Conservation (phyloP, 164 flowering plant genomes). For the Magnolia changhungtana region DNA sequence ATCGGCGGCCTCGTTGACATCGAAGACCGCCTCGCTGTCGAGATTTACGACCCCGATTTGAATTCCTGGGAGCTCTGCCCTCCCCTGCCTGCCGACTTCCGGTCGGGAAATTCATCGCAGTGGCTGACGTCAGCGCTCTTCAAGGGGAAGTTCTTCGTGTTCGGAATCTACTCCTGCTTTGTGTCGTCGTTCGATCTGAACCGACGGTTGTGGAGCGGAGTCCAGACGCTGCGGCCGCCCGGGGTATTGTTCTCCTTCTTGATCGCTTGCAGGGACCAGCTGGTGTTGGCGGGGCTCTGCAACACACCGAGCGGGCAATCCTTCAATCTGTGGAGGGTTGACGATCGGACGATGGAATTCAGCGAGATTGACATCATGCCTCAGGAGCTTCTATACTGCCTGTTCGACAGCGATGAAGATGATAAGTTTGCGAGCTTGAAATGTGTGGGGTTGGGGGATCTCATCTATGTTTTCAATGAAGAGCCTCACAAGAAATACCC, state of each 20-base stretch:
- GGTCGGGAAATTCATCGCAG: constrained; percentile 44
- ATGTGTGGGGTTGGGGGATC: constrained; percentile 57
- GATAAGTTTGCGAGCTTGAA: constrained; percentile 62
- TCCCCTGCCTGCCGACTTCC: constrained; percentile 50
- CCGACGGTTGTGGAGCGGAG: constrained; percentile 46
- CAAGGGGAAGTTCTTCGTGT: constrained; percentile 44
- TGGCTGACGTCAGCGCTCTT: constrained; percentile 51
- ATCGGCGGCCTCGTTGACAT: constrained; percentile 59
- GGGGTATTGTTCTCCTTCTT: constrained; percentile 57
- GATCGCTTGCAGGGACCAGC: constrained; percentile 35
- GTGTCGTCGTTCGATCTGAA: constrained; percentile 48
- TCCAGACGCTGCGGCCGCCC: constrained; percentile 53
- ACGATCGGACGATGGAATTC: constrained; percentile 52
- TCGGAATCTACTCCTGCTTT: constrained; percentile 43
- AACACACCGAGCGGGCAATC: constrained; percentile 31
- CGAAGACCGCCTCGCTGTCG: constrained; percentile 55
- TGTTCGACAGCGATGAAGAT: constrained; percentile 54
- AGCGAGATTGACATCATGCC: constrained; percentile 54
- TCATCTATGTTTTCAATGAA: constrained; percentile 63
- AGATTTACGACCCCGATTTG: constrained; percentile 45
- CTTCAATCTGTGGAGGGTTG: constrained; percentile 52
- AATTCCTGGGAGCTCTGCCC: constrained; percentile 59
- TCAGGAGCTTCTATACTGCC: constrained; percentile 37
- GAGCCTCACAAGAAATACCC: constrained; percentile 52
- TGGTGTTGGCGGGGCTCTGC: constrained; percentile 63